These are phyloP conservation scores for Cyclostephanos tholiformis DNA, from an alignment of 108 stramenopile genomes.

Conservation along the genomic window DNA sequence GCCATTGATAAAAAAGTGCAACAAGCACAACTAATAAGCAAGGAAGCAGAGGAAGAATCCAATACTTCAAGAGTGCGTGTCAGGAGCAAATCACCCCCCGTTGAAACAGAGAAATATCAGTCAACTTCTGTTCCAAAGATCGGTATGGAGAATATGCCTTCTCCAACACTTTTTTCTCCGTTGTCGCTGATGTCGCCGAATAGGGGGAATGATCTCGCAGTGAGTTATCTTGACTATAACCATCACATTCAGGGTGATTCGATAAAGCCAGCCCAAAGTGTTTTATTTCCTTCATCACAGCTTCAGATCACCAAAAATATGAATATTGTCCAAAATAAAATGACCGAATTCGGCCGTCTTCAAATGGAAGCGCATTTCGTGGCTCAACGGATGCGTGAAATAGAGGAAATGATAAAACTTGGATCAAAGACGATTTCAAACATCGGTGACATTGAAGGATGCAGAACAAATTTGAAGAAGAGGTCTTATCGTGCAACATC, in stretches of 20 bases:
- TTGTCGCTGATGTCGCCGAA: conserved; percentile 16
- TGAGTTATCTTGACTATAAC: not conserved
- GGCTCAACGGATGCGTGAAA: conserved; percentile 25
- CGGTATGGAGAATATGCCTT: not conserved
- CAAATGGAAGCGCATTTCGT: conserved; percentile 25
- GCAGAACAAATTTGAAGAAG: not conserved
- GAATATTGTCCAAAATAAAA: conserved; percentile 27
- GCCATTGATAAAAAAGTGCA: not conserved
- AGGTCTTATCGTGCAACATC: conserved; percentile 8
- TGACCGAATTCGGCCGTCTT: conserved; percentile 31
- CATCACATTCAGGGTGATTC: not conserved
- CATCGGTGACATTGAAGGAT: not conserved
- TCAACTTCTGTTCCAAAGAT: not conserved
- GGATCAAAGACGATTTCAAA: conserved; percentile 8
- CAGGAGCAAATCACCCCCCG: too few relatives aligned
- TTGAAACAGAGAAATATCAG: not conserved
- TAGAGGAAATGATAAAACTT: conserved; percentile 29
- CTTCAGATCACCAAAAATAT: conserved; percentile 13
- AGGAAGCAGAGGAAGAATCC: not conserved
- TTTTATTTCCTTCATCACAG: not conserved
- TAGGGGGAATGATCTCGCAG: too few relatives aligned
- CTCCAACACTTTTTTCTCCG: conserved; percentile 1
- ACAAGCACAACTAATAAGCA: not conserved
- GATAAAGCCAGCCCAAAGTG: not conserved
- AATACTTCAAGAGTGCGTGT: not conserved